A percentile compares a stretch with the other conserved stretches of the same genome.
Evolutionary conservation across 441 rosid species (phyloP).

Genomic region (Rhodomyrtus psidioides): DNA sequence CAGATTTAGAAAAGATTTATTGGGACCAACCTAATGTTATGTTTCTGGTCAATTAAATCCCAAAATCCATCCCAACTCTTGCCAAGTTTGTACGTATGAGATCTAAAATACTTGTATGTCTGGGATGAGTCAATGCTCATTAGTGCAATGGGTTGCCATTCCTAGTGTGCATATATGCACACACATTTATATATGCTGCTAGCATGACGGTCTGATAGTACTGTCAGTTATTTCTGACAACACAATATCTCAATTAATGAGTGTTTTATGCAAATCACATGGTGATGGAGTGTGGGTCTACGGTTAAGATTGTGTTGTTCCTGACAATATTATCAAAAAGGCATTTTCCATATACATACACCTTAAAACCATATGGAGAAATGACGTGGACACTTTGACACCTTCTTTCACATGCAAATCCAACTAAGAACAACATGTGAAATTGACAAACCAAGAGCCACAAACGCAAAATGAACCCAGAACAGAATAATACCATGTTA

Average conservation of each 20-base stretch:
- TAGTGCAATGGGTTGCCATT: background rate
- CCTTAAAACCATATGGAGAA: background rate
- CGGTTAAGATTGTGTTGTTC: too few species aligned
- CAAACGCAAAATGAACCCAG: background rate
- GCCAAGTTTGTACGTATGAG: background rate
- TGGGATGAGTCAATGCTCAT: background rate
- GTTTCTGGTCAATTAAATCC: background rate
- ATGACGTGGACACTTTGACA: too few species aligned
- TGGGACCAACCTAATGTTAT: background rate
- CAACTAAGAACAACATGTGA: background rate
- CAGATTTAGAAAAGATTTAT: background rate
- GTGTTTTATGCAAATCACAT: too few species aligned
- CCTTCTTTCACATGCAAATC: background rate
- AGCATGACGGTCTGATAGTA: too few species aligned
- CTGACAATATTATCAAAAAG: too few species aligned
- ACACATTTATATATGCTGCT: too few species aligned
- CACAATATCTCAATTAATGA: too few species aligned
- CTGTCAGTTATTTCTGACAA: too few species aligned
- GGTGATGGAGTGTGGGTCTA: too few species aligned
- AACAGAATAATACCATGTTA: background rate
- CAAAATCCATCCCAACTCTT: background rate
- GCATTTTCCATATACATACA: too few species aligned
- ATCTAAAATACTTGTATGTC: background rate
- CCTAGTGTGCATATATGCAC: background rate
- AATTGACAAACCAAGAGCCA: background rate